Base-by-base conservation (phyloP, 2,329 filamentous ascomycete genomes). In the Penicillium paneum region DNA sequence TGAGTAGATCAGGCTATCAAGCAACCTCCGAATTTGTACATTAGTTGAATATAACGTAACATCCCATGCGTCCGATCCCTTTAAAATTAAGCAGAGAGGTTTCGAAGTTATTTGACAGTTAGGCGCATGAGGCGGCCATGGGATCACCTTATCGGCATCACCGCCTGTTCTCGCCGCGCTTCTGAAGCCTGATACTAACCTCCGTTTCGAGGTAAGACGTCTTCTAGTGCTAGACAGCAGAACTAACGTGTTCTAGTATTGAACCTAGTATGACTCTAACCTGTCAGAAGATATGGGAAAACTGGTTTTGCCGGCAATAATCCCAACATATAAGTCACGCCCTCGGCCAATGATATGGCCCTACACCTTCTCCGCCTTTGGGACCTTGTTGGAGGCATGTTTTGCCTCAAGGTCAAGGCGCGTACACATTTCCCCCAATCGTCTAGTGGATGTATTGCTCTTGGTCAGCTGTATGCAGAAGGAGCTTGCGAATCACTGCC, bases 391-490 rank as follows among this genome's bases (percentile, higher is more conserved):
- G 35, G 21, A 43, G 36, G 47, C 17, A 24, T 50, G 34, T 47
- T 51, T 34, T 49, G 50, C 35, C 45, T 40, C 15, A 15, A 52
- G 17, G 24, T 38, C 19, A 24, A 21, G 36, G 58, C 55, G 53
- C 56, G 56, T 51, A 54, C 26, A 31, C 17, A 46, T 39, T 46
- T 39, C 13, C 43, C 35, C 43, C 36, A 53, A 53, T 53, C 36
- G 28, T 34, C 29, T 42, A 21, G 67, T 71, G 70, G 66, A 74
- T 74, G 71, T 72, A 68, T 69, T 64, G 58, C 55, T 63, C 54
- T 62, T 66, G 65, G 65, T 58, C 66, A 43, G 55, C 49, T 59
- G 50, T 54, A 46, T 67, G 59, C 63, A 67, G 60, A 68, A 67
- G 65, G 66, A 64, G 67, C 60, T 57, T 64, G 51, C 62, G 60